Percentiles rank a stretch among this genome's conserved stretches.
These are phyloP conservation scores for Phytophthora europaea DNA, from an alignment of 352 stramenopile species.

Conservation along the genomic window DNA sequence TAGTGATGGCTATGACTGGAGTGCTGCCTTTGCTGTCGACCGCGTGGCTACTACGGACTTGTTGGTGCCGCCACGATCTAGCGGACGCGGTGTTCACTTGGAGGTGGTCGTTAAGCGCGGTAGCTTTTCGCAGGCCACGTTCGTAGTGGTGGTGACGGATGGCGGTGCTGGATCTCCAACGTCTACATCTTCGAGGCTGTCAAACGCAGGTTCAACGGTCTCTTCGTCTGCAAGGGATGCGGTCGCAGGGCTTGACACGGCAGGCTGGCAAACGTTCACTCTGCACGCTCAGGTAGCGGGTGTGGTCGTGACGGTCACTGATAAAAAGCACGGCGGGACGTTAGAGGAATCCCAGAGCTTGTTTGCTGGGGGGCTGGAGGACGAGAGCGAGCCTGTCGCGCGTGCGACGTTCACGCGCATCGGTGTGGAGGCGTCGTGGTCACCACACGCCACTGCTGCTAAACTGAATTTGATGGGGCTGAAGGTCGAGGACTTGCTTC, in stretches of 20 bases:
- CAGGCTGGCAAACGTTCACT: slow-evolving; percentile 68
- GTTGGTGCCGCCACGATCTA: slow-evolving; percentile 56
- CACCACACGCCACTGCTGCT: slow-evolving; percentile 51
- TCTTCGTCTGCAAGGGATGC: slow-evolving; percentile 26
- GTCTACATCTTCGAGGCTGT: slow-evolving; percentile 30
- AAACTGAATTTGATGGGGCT: slow-evolving; percentile 84
- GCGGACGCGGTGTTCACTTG: slow-evolving; percentile 42
- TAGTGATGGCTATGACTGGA: slow-evolving; percentile 75
- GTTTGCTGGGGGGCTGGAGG: slow-evolving; percentile 32
- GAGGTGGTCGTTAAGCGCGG: slow-evolving; percentile 77
- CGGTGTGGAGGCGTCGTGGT: slow-evolving; percentile 58
- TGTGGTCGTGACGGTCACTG: slow-evolving; percentile 74
- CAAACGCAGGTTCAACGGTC: slow-evolving; percentile 24
- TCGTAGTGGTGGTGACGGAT: slow-evolving; percentile 74
- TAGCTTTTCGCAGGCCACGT: slow-evolving; percentile 79
- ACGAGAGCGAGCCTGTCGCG: slow-evolving; percentile 62
- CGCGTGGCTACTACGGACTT: slow-evolving; percentile 55
- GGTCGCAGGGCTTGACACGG: neutral
- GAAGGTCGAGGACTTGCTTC: slow-evolving; percentile 76
- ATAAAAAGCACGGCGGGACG: slow-evolving; percentile 49
- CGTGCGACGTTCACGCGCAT: slow-evolving; percentile 77
- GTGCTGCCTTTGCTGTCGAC: slow-evolving; percentile 62
- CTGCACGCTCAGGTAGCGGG: slow-evolving; percentile 79
- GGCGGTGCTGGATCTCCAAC: slow-evolving; percentile 25
- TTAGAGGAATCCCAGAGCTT: slow-evolving; percentile 28